Conservation (phyloP, 805 yeast genomes). For the Blastobotrys chiropterorum region DNA sequence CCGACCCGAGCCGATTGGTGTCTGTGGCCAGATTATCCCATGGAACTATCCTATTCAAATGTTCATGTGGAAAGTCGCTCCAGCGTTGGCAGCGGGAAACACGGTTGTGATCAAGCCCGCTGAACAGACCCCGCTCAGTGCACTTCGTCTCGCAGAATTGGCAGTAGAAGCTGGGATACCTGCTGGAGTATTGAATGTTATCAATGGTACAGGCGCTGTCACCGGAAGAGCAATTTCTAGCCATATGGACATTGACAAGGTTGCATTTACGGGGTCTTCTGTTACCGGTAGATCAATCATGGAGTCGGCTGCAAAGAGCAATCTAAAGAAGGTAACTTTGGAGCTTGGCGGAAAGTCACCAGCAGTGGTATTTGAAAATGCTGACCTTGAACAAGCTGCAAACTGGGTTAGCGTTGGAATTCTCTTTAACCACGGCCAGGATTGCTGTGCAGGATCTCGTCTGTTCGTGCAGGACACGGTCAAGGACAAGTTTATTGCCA, state of each 20-base stretch:
- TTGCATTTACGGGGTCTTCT: conserved; percentile 94
- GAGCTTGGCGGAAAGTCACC: conserved; percentile 98
- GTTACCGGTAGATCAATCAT: conserved; percentile 79
- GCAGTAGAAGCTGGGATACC: conserved; percentile 67
- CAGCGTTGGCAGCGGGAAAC: conserved; percentile 79
- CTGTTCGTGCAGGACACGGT: conserved; percentile 77
- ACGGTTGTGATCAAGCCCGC: conserved; percentile 66
- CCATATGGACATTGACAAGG: conserved; percentile 66
- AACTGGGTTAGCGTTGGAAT: conserved; percentile 72
- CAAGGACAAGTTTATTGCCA: conserved; percentile 64
- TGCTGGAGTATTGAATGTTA: conserved; percentile 64
- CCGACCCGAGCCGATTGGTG: conserved; percentile 60
- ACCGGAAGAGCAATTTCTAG: conserved; percentile 60
- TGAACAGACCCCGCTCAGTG: conserved; percentile 69
- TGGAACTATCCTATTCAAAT: conserved; percentile 68
- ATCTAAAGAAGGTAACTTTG: conserved; percentile 81
- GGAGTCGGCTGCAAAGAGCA: conserved; percentile 62
- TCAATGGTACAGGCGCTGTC: conserved; percentile 61
- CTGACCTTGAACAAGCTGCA: conserved; percentile 70
- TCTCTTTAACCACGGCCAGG: conserved; percentile 92
- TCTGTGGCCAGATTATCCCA: conserved; percentile 66
- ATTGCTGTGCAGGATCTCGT: conserved; percentile 93
- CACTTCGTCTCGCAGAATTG: conserved; percentile 49
- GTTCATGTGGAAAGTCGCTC: conserved; percentile 80
- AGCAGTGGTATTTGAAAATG: conserved; percentile 79